Percentiles rank a stretch among this genome's conserved stretches.
phyloP scores from a whole-genome alignment of 2,329 filamentous ascomycete genomes.

The Mariannaea elegans region DNA sequence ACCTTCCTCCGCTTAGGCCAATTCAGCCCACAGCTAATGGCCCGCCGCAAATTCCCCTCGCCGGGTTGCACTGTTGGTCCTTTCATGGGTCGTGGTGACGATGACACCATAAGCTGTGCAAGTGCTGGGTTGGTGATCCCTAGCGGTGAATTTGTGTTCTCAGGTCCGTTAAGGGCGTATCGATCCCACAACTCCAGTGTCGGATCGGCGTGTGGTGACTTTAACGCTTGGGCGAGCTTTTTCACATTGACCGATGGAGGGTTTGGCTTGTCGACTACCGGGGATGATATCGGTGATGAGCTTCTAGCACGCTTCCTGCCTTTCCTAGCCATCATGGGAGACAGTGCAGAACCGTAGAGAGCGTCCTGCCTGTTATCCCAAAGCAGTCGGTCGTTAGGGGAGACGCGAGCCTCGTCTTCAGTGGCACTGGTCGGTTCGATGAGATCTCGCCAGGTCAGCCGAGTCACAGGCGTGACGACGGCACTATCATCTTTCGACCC shows the following conservation, averaged over 20 bases:
- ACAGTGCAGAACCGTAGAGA: slow-evolving; percentile 52
- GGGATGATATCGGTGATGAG: slow-evolving; percentile 77
- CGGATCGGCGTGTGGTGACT: slow-evolving; percentile 75
- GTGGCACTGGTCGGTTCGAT: slow-evolving; percentile 54
- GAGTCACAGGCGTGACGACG: slow-evolving; percentile 57
- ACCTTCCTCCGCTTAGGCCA: slow-evolving; percentile 76
- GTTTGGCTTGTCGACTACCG: slow-evolving; percentile 57
- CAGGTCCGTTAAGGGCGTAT: slow-evolving; percentile 63
- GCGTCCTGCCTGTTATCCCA: slow-evolving; percentile 65
- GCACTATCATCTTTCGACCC: slow-evolving; percentile 34
- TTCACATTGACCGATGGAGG: slow-evolving; percentile 65
- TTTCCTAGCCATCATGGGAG: slow-evolving; percentile 59
- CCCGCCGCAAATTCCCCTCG: slow-evolving; percentile 62
- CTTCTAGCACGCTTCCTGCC: slow-evolving; percentile 75
- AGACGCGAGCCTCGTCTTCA: slow-evolving; percentile 58
- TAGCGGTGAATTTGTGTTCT: slow-evolving; percentile 52
- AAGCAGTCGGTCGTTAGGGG: slow-evolving; percentile 68
- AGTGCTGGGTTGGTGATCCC: slow-evolving; percentile 66
- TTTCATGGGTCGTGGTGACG: slow-evolving; percentile 70
- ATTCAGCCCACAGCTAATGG: slow-evolving; percentile 74
- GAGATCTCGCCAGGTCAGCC: slow-evolving; percentile 67
- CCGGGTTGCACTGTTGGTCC: slow-evolving; percentile 52
- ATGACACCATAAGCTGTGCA: slow-evolving; percentile 74
- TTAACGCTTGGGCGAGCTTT: slow-evolving; percentile 65
- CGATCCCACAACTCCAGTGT: slow-evolving; percentile 81